Conservation (phyloP, 768 basidiomycete genomes). For the Amanita rubescens region DNA sequence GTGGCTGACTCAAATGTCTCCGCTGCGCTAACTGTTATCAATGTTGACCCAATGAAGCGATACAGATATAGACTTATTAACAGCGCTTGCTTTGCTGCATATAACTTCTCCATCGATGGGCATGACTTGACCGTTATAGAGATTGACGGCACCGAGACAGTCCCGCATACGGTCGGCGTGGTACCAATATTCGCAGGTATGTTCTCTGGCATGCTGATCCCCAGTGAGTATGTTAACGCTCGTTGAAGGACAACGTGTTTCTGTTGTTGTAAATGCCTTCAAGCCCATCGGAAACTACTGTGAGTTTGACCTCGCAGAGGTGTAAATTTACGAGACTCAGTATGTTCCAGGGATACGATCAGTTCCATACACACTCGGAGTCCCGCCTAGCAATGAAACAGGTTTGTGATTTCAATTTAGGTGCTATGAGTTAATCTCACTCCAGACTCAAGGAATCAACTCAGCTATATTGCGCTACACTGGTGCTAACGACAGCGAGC, state of each 20-base stretch:
- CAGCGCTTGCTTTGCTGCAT: constrained; percentile 28
- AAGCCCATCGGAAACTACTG: constrained; percentile 46
- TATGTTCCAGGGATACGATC: constrained; percentile 2
- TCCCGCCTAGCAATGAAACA: constrained; percentile 3
- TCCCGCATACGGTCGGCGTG: constrained; percentile 35
- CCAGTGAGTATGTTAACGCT: background rate
- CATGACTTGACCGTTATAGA: constrained; percentile 49
- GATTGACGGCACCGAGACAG: constrained; percentile 36
- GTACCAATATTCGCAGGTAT: constrained; percentile 26
- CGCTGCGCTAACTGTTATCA: constrained; percentile 24
- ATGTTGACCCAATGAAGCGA: constrained; percentile 23
- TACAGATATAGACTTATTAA: constrained; percentile 32
- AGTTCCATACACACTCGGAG: background rate
- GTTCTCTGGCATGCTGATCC: no score
- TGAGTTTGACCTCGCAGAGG: constrained; percentile 27
- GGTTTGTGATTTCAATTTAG: constrained; percentile 1
- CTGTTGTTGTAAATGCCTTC: constrained; percentile 31
- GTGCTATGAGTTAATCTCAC: background rate
- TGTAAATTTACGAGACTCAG: constrained; percentile 8
- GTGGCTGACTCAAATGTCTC: constrained; percentile 16
- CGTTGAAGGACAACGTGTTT: constrained; percentile 27
- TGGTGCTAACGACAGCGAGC: constrained; percentile 23
- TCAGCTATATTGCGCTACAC: no score
- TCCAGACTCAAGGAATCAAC: constrained; percentile 23
- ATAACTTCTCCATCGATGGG: constrained; percentile 37